A percentile compares a stretch with the other conserved stretches of the same genome.
These are phyloP conservation scores for Trichosporon faecale DNA, from an alignment of 1,284 basidiomycete species.

Conservation along the genomic window DNA sequence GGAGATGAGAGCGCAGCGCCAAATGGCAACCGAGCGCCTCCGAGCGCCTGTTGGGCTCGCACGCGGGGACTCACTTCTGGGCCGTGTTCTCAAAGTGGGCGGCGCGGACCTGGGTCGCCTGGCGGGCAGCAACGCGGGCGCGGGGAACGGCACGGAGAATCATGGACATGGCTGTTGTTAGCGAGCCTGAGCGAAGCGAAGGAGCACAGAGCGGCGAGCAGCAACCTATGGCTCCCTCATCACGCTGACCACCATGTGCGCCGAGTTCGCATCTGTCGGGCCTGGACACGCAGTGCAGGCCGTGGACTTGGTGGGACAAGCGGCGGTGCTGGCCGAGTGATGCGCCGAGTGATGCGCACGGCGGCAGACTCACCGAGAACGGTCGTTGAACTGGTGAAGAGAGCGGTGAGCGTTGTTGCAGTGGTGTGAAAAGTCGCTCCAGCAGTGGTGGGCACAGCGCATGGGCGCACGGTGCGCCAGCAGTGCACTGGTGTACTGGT, in stretches of 20 bases:
- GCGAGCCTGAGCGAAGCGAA: neutral
- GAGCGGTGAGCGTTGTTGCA: neutral
- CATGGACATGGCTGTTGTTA: neutral
- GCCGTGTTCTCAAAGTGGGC: conserved; percentile 4
- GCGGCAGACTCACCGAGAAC: neutral
- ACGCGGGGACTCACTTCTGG: neutral
- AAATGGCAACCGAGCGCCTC: too few relatives aligned
- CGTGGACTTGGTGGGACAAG: neutral
- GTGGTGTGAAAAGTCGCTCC: neutral
- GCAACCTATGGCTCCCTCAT: too few relatives aligned
- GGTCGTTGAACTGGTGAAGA: neutral
- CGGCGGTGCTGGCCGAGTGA: neutral
- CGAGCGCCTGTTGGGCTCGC: neutral
- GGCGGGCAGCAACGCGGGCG: conserved; percentile 5
- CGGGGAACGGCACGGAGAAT: neutral
- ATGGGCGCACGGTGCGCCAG: neutral
- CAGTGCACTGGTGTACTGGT: too few relatives aligned
- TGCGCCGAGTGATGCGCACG: too few relatives aligned
- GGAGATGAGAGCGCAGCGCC: too few relatives aligned
- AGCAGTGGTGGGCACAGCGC: neutral
- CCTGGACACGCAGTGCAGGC: too few relatives aligned
- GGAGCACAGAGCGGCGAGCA: too few relatives aligned
- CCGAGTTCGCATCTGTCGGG: too few relatives aligned
- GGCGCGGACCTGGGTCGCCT: conserved; percentile 1
- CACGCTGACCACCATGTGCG: too few relatives aligned